Base-by-base conservation (phyloP, 352 stramenopile genomes). In the Phytopythium oedochilum region DNA sequence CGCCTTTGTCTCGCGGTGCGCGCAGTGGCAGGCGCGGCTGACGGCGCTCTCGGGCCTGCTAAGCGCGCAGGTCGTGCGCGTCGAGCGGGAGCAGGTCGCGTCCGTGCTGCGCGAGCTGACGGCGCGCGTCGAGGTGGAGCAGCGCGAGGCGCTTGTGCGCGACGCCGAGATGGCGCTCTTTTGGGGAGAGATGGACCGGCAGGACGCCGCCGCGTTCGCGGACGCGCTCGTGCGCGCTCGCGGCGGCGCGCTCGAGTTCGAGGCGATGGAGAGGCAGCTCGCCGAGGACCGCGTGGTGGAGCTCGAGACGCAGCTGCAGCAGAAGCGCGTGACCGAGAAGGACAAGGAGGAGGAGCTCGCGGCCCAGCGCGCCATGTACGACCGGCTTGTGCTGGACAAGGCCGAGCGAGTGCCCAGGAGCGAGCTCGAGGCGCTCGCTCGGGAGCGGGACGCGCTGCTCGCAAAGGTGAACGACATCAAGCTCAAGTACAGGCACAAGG, bases 271-370 rank as follows among this genome's bases (percentile, higher is more conserved):
- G 59, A 73, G 68, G 23, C 64, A 73, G 17, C 55, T 88, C 12
- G 59, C 78, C 29, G 62, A 80, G 31, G 73, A 86, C 38, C 66
- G 75, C 32, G 67, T 88, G 17, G 53, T 68, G 14, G 75, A 86
- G 46, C 48, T 86, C 29, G 75, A 83, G 57, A 79, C 66, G 22
- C 73, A 71, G 28, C 53, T 82, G 44, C 57, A 64, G n/a, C 70
- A 83, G 48, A 72, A 74, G 53, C 49, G 55, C 34, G 44, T 59
- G 22, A 59, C 64, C 15, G 65, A 84, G 29, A 64, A 59, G 18
- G 73, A 83, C 23, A 76, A 74, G 57, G 71, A 81, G 42, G 57
- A 65, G 28, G 71, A 81, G 44, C 55, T 83, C 40, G 59, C 59
- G 2, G 59, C 28, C 9, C 29, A 83, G 43, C 42, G 69, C 15